Evolutionary conservation across 257 asterid species (phyloP).

Genomic region (Nicotiana benthamiana): DNA sequence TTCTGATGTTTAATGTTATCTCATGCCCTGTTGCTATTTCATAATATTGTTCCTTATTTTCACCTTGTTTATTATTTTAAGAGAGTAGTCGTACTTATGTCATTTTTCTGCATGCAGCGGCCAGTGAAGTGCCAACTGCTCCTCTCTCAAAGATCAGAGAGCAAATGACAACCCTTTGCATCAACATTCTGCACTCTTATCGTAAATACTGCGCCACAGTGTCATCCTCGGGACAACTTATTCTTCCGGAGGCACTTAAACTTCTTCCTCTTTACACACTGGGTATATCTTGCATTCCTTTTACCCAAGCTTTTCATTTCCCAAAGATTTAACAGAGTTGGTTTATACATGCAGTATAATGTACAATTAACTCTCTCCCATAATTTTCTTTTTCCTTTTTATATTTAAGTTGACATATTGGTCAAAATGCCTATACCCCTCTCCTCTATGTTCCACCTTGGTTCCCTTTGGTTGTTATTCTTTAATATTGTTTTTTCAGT

Average conservation of each 20-base stretch:
- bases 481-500: not conserved
- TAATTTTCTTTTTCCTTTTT: not conserved
- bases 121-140: conserved; percentile 72
- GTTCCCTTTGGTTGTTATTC: not conserved
- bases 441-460: not conserved
- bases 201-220: conserved; percentile 96
- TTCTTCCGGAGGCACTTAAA: conserved; percentile 96
- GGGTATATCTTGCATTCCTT: conserved; percentile 46
- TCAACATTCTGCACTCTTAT: conserved; percentile 81
- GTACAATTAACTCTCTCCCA: not conserved
- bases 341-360: not conserved
- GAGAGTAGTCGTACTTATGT: conserved; percentile 6
- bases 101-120: conserved; percentile 47
- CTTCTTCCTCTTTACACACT: conserved; percentile 86
- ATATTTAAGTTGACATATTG: not conserved
- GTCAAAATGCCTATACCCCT: not conserved
- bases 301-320: not conserved
- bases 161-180: conserved; percentile 79
- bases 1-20: not conserved
- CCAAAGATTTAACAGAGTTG: not conserved
- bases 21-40: not conserved
- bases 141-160: conserved; percentile 81
- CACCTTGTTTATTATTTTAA: not conserved
- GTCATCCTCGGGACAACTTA: conserved; percentile 90
- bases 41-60: conserved; percentile 2